Percentiles rank a stretch among this genome's conserved stretches.
phyloP scores from a whole-genome alignment of 2,329 filamentous ascomycete species.

The Leptographium wingfieldii region DNA sequence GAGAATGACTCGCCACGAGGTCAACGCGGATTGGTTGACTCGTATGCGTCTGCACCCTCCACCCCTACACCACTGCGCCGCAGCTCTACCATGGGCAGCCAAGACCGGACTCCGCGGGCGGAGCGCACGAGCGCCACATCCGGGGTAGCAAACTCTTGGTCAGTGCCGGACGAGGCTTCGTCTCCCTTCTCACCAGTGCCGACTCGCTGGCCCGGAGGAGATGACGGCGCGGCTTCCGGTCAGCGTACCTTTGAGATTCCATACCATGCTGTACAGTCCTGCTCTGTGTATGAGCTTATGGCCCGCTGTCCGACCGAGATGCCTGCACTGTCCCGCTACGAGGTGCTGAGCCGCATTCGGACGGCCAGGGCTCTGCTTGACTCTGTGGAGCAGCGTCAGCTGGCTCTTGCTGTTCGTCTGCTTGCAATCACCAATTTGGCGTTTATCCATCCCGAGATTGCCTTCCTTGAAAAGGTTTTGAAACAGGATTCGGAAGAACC shows the following conservation, averaged over 20 bases:
- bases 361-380: constrained; percentile 67
- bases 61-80: constrained; percentile 69
- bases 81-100: constrained; percentile 41
- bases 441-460: constrained; percentile 71
- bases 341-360: constrained; percentile 71
- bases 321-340: constrained; percentile 64
- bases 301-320: constrained; percentile 47
- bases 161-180: constrained; percentile 32
- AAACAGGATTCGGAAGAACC: constrained; percentile 84
- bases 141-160: neutral
- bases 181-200: constrained; percentile 22
- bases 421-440: constrained; percentile 83
- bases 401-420: constrained; percentile 67
- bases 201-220: constrained; percentile 23
- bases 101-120: constrained; percentile 30
- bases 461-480: constrained; percentile 77
- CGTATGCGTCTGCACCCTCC: constrained; percentile 29
- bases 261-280: constrained; percentile 37
- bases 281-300: constrained; percentile 44
- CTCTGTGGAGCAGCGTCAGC: constrained; percentile 54
- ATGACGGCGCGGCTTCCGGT: constrained; percentile 29
- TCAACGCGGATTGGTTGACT: neutral
- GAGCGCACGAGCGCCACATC: constrained; percentile 14
- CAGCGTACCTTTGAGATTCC: constrained; percentile 55
- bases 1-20: constrained; percentile 5